Evolutionary conservation across 2,329 filamentous ascomycete species (phyloP).

Genomic region (Pseudocercospora ulei): DNA sequence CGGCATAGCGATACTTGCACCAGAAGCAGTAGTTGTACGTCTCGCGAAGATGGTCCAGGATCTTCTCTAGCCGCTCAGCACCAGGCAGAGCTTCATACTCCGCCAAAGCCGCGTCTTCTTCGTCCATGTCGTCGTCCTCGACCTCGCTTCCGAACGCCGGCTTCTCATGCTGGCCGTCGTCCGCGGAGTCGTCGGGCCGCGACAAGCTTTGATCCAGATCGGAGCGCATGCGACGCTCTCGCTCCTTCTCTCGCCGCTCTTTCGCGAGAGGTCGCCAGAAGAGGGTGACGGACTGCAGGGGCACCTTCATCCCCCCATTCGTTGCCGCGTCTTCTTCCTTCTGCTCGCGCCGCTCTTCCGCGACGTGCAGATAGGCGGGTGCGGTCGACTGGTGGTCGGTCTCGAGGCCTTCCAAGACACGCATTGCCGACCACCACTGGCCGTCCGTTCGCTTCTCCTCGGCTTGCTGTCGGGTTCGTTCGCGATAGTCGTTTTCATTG

Average conservation of each 20-base stretch:
- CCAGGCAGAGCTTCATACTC: conserved; percentile 63
- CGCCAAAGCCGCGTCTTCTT: conserved; percentile 70
- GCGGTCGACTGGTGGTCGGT: conserved; percentile 42
- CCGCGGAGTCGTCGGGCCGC: conserved; percentile 54
- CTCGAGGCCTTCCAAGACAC: conserved; percentile 68
- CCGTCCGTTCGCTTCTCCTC: conserved; percentile 60
- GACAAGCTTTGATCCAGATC: conserved; percentile 57
- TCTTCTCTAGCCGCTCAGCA: conserved; percentile 54
- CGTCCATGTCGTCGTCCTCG: conserved; percentile 59
- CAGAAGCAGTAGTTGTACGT: conserved; percentile 83
- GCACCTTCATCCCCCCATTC: conserved; percentile 9
- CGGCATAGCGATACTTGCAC: conserved; percentile 78
- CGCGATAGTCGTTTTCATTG: conserved; percentile 62
- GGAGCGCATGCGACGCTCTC: conserved; percentile 54
- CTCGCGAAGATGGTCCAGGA: conserved; percentile 61
- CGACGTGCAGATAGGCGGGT: too few relatives aligned
- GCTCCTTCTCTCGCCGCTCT: conserved; percentile 58
- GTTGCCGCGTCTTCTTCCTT: conserved; percentile 5
- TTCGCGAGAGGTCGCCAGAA: conserved; percentile 69
- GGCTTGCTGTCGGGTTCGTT: conserved; percentile 59
- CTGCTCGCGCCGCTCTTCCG: conserved; percentile 14
- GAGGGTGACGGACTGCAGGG: conserved; percentile 54
- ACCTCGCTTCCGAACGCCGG: conserved; percentile 56
- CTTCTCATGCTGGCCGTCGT: conserved; percentile 62
- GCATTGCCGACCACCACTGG: conserved; percentile 67